Evolutionary conservation across 108 stramenopile genomes (phyloP).

Genomic region (Chaetoceros tenuissimus): DNA sequence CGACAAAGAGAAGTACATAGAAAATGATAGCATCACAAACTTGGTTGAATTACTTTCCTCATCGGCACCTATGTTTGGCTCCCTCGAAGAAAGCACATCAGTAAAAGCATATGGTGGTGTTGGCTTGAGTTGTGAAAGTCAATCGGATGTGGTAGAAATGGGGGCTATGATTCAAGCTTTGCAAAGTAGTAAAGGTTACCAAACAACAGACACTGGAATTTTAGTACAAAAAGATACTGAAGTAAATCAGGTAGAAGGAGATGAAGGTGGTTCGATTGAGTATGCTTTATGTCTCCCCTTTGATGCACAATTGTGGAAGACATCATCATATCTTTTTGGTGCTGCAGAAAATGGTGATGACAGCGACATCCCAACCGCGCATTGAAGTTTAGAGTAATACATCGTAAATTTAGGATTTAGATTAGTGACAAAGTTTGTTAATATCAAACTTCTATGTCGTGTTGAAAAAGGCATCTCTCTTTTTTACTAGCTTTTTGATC

Average conservation of each 20-base stretch:
- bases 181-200: not conserved
- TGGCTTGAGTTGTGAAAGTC: not conserved
- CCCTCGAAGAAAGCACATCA: too few relatives aligned
- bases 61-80: not conserved
- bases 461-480: not conserved
- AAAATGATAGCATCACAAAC: not conserved
- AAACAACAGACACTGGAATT: not conserved
- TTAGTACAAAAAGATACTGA: too few relatives aligned
- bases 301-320: conserved; percentile 29
- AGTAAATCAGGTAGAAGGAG: not conserved
- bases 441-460: not conserved
- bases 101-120: too few relatives aligned
- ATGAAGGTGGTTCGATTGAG: not conserved
- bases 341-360: not conserved
- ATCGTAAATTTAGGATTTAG: too few relatives aligned
- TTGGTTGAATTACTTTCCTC: not conserved
- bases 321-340: conserved; percentile 10
- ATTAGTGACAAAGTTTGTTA: too few relatives aligned
- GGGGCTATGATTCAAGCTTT: not conserved
- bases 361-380: too few relatives aligned
- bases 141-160: not conserved
- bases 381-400: too few relatives aligned
- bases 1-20: not conserved
- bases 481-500: conserved; percentile 43
- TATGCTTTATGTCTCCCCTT: conserved; percentile 38